Evolutionary conservation across 495 filamentous ascomycete genomes (phyloP).

Genomic region (Aspergillus ostianus): DNA sequence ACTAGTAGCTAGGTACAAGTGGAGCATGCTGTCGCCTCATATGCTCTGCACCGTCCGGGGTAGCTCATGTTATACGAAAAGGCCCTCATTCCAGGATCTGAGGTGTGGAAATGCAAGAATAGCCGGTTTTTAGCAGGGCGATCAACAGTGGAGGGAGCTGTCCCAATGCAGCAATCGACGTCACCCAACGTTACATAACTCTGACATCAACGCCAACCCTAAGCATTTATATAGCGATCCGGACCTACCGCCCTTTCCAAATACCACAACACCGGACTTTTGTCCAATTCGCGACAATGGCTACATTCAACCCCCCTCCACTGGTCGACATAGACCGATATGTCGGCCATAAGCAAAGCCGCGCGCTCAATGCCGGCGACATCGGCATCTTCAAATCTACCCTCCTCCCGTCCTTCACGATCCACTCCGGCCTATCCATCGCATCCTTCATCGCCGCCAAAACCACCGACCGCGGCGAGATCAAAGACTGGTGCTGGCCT

Average conservation of each 20-base stretch:
- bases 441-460: conserved; percentile 46
- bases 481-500: conserved; percentile 60
- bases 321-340: conserved; percentile 6
- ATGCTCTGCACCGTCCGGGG: no score
- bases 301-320: not conserved
- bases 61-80: no score
- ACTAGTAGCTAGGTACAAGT: no score
- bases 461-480: conserved; percentile 48
- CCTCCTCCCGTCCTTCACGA: conserved; percentile 46
- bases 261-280: not conserved
- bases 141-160: not conserved
- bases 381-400: conserved; percentile 52
- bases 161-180: not conserved
- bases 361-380: conserved; percentile 11
- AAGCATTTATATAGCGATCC: conserved; percentile 1
- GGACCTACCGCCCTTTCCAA: not conserved
- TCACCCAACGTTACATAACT: conserved; percentile 18
- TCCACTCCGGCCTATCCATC: conserved; percentile 46
- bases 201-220: conserved; percentile 18
- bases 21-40: no score
- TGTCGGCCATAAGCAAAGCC: conserved; percentile 3
- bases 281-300: not conserved
- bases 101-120: not conserved
- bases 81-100: no score
- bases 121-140: not conserved